A percentile compares a stretch with the other conserved stretches of the same genome.
Conservation (phyloP, 257 asterid genomes). For the Oldenlandia corymbosa region DNA sequence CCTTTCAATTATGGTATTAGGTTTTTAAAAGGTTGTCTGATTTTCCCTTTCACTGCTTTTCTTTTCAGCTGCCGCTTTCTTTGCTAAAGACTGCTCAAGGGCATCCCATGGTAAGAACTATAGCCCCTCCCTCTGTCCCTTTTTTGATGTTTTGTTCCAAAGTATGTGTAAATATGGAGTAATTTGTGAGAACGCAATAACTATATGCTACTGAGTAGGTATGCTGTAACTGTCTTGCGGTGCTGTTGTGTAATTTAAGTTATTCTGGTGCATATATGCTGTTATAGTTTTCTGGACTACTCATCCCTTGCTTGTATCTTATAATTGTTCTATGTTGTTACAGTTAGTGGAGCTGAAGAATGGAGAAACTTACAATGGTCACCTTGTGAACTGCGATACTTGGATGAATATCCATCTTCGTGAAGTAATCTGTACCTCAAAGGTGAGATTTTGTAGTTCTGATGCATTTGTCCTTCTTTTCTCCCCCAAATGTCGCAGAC, state of each 20-base stretch:
- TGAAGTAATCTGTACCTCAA: conserved; percentile 95
- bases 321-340: conserved; percentile 6
- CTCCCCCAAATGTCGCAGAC: neutral
- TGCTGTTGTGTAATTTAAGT: too few species aligned
- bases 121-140: neutral
- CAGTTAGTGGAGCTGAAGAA: conserved; percentile 95
- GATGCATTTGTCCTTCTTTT: neutral
- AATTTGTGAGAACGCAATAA: neutral
- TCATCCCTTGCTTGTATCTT: neutral
- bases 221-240: neutral
- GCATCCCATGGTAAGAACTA: conserved; percentile 70
- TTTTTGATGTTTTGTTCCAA: neutral
- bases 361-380: conserved; percentile 97
- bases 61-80: conserved; percentile 77
- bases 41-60: conserved; percentile 3
- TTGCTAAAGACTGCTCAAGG: conserved; percentile 93
- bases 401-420: conserved; percentile 99
- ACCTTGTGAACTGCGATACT: conserved; percentile 90
- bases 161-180: neutral
- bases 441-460: conserved; percentile 37
- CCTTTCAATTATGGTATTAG: neutral
- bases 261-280: neutral
- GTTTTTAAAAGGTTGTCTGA: neutral
- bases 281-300: neutral
- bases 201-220: neutral